Percentiles rank a stretch among this genome's conserved stretches.
Conservation (phyloP, 2,329 filamentous ascomycete genomes). For the Penicillium sp. region DNA sequence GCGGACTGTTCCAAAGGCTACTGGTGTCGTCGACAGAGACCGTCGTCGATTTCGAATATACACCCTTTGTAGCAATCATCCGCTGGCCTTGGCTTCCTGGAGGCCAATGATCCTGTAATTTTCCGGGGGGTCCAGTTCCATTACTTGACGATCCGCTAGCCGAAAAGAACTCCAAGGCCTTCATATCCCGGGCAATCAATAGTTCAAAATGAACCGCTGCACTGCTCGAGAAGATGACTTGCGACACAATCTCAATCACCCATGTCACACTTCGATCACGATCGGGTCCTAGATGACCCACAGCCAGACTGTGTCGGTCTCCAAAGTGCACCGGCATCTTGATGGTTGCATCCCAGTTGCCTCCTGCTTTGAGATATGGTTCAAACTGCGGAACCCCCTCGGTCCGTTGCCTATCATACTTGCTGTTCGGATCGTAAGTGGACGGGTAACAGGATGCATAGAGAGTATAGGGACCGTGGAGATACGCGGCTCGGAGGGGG, state of each 20-base stretch:
- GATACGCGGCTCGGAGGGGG: constrained; percentile 87
- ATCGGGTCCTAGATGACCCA: constrained; percentile 47
- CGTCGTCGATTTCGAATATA: constrained; percentile 78
- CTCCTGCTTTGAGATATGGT: constrained; percentile 92
- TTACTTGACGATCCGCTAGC: constrained; percentile 52
- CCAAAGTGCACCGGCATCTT: constrained; percentile 72
- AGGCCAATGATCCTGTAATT: constrained; percentile 72
- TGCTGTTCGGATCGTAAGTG: constrained; percentile 76
- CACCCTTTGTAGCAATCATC: constrained; percentile 64
- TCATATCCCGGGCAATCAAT: constrained; percentile 78
- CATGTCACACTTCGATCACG: constrained; percentile 65
- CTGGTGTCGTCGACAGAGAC: constrained; percentile 84
- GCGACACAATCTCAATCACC: constrained; percentile 87
- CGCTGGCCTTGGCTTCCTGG: constrained; percentile 54
- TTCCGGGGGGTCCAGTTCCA: constrained; percentile 59
- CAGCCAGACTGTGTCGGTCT: constrained; percentile 17
- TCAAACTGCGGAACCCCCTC: constrained; percentile 88
- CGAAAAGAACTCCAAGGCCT: constrained; percentile 69
- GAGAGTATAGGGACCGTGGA: constrained; percentile 91
- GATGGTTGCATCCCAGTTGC: constrained; percentile 76
- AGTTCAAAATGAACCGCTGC: constrained; percentile 87
- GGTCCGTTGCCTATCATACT: constrained; percentile 64
- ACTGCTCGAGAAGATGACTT: constrained; percentile 88
- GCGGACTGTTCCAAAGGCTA: constrained; percentile 87
- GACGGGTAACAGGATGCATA: constrained; percentile 83